These are phyloP conservation scores for Volvariella surrecta DNA, from an alignment of 1,284 basidiomycete genomes.

Conservation along the genomic window DNA sequence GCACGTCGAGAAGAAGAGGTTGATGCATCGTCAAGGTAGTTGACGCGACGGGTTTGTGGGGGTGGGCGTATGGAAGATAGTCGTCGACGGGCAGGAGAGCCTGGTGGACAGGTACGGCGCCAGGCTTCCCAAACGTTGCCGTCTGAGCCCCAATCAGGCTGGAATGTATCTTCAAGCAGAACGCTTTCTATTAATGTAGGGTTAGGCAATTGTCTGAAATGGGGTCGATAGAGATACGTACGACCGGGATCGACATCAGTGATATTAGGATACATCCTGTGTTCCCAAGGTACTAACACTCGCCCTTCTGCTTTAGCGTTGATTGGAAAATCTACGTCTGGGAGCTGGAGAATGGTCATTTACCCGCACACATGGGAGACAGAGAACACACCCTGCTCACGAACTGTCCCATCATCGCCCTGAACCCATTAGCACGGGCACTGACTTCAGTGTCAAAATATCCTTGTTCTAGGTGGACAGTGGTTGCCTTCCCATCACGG, in stretches of 20 bases:
- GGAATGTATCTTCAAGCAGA: conserved; percentile 64
- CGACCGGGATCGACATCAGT: conserved; percentile 23
- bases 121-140: conserved; percentile 91
- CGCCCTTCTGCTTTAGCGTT: conserved; percentile 90
- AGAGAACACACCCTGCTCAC: conserved; percentile 42
- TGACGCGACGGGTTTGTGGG: conserved; percentile 18
- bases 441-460: conserved; percentile 64
- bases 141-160: conserved; percentile 75
- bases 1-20: background rate
- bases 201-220: no score
- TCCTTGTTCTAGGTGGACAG: conserved; percentile 52
- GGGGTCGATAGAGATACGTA: no score
- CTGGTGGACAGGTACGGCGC: conserved; percentile 81
- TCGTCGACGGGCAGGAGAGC: conserved; percentile 71
- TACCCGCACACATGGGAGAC: conserved; percentile 1
- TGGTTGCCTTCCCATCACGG: conserved; percentile 51
- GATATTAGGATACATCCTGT: conserved; percentile 59
- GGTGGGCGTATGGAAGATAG: conserved; percentile 59
- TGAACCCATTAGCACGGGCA: conserved; percentile 71
- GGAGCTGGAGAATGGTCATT: conserved; percentile 41
- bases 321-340: conserved; percentile 87
- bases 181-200: conserved; percentile 10
- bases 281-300: conserved; percentile 85
- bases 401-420: conserved; percentile 68
- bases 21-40: conserved; percentile 12